phyloP scores from a whole-genome alignment of 176 grass and related monocot species.

The Oryza officinalis region DNA sequence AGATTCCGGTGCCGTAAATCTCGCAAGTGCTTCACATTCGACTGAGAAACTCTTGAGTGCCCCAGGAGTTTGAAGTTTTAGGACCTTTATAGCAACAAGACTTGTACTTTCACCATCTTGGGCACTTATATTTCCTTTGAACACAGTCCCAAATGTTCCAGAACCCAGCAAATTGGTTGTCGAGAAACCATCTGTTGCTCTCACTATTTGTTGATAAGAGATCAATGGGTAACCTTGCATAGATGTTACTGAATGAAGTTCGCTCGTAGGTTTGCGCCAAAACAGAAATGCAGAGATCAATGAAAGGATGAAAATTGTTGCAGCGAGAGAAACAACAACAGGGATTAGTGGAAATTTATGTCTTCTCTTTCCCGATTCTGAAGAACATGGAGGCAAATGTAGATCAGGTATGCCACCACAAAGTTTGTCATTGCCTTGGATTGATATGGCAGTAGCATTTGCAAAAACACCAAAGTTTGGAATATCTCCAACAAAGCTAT shows the following conservation, averaged over 20 bases:
- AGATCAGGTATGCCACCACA: no score
- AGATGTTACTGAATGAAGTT: background rate
- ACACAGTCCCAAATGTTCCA: slow-evolving; percentile 32
- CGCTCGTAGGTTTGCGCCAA: background rate
- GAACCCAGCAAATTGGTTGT: slow-evolving; percentile 9
- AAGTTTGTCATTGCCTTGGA: slow-evolving; percentile 5
- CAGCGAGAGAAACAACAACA: background rate
- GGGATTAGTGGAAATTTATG: background rate
- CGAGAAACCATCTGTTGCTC: slow-evolving; percentile 30
- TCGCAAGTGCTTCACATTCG: slow-evolving; percentile 42
- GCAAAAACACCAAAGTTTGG: slow-evolving; percentile 21
- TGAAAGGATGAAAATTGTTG: background rate
- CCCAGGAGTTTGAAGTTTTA: slow-evolving; percentile 22
- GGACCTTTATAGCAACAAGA: slow-evolving; percentile 41
- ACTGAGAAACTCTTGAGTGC: slow-evolving; percentile 26
- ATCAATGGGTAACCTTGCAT: slow-evolving; percentile 10
- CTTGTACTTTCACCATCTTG: background rate
- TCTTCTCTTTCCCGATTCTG: background rate
- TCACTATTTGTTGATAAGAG: slow-evolving; percentile 13
- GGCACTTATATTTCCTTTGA: background rate
- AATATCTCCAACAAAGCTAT: slow-evolving; percentile 36
- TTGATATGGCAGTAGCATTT: slow-evolving; percentile 18
- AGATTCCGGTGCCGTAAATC: slow-evolving; percentile 28
- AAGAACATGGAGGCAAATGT: background rate
- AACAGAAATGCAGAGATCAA: background rate